A percentile compares a stretch with the other conserved stretches of the same genome.
These are phyloP conservation scores for Penicillium fuscoglaucum DNA, from an alignment of 2,329 filamentous ascomycete species.

Conservation along the genomic window DNA sequence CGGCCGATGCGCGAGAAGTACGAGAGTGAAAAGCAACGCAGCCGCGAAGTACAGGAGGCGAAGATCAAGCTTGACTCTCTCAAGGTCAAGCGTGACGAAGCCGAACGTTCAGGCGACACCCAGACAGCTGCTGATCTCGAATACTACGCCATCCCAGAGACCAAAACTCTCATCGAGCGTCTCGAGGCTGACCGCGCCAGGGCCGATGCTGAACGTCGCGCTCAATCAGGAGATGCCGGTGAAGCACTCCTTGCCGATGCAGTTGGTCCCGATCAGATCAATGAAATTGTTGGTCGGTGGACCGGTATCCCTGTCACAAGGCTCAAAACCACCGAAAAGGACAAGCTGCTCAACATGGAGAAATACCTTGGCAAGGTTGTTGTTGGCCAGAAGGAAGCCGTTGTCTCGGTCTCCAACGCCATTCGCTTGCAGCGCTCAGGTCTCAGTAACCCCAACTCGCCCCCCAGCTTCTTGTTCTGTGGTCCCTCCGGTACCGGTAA, in stretches of 20 bases:
- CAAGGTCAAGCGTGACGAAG: conserved; percentile 88
- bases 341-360: conserved; percentile 98
- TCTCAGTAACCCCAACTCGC: conserved; percentile 92
- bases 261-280: conserved; percentile 96
- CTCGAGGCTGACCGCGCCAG: conserved; percentile 78
- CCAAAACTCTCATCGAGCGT: conserved; percentile 73
- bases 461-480: conserved; percentile 97
- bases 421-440: conserved; percentile 94
- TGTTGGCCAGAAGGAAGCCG: conserved; percentile 91
- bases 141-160: conserved; percentile 96
- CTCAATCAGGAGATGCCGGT: conserved; percentile 59
- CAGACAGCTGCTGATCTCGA: conserved; percentile 88
- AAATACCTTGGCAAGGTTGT: conserved; percentile 78
- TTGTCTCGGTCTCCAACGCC: conserved; percentile 88
- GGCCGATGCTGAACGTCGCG: conserved; percentile 67
- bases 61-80: conserved; percentile 93
- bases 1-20: conserved; percentile 93
- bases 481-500: conserved; percentile 98
- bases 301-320: conserved; percentile 97
- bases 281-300: conserved; percentile 95
- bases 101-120: conserved; percentile 82
- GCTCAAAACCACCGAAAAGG: conserved; percentile 92
- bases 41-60: conserved; percentile 87
- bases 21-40: conserved; percentile 85
- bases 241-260: conserved; percentile 82